Evolutionary conservation across 768 basidiomycete species (phyloP), one percentile per base, ranked within the genome.

Genomic region (Boletus subparvulus): DNA sequence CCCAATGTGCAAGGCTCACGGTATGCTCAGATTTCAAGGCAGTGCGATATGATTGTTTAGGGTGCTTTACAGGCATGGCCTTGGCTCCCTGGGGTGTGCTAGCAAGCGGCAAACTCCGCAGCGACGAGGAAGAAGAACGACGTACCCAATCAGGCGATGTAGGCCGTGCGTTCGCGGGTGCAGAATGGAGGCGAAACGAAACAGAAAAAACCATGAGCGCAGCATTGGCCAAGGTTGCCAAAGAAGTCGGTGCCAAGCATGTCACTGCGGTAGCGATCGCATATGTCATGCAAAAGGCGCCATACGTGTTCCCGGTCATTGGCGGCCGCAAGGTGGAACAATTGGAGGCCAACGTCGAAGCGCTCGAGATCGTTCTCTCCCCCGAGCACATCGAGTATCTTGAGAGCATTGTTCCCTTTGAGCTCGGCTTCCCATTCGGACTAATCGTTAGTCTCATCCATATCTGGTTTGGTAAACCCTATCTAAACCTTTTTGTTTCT

Each of bases 291-390:
- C 79, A 82, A 43, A 85, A 83, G 65, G 73, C 78, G 6, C 77
- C 78, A 0, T 32, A 32, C 10, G 32, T 32, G 32, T 32, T 32
- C 32, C 32, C 32, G 3, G 11, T 32, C 10, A 32, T 81, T 73
- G 81, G 81, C 4, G 78, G 80, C 0, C 73, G 80, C 49, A 85
- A 82, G 61, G 67, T 81, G 43, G 80, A 82, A 63, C 79, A 84
- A 37, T 65, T 84, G 21, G 46, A 70, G 43, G 75, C 75, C 43
- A 85, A 83, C 61, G 54, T 83, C 19, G 75, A 83, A 61, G 81
- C 82, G 3, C 65, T 84, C 8, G 73, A 77, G 12, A 78, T 85
- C 36, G 58, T 69, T 0, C 75, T 84, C 43, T 75, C 75, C 3
- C 59, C 69, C 10, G 32, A 32, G 32, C 32, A 32, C 11, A 32